phyloP scores from a whole-genome alignment of 1,284 basidiomycete species.

The Sporisorium graminicola region DNA sequence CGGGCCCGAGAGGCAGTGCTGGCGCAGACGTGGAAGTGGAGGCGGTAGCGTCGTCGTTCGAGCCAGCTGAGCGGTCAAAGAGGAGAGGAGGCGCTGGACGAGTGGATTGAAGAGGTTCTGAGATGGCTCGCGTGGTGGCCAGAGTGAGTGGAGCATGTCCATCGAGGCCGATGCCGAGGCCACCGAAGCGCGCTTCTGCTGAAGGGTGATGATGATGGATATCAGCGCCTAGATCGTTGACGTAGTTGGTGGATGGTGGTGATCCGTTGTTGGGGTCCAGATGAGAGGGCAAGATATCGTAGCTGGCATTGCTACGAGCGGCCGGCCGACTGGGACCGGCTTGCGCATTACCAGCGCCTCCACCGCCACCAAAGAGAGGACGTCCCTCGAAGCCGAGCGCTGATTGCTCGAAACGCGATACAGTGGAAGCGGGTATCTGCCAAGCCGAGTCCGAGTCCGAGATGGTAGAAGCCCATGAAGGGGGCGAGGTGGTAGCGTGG shows the following conservation, averaged over 20 bases:
- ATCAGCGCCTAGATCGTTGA: slow-evolving; percentile 31
- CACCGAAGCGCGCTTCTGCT: slow-evolving; percentile 23
- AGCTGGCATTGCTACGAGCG: slow-evolving; percentile 8
- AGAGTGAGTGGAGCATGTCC: slow-evolving; percentile 23
- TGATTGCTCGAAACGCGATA: slow-evolving; percentile 44
- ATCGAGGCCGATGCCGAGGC: slow-evolving; percentile 51
- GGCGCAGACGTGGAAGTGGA: background rate
- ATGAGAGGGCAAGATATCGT: slow-evolving; percentile 25
- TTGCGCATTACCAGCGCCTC: background rate
- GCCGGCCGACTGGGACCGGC: slow-evolving; percentile 13
- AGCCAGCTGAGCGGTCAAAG: slow-evolving; percentile 17
- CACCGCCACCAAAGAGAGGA: slow-evolving; percentile 22
- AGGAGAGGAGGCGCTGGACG: slow-evolving; percentile 17
- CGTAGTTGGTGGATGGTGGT: slow-evolving; percentile 49
- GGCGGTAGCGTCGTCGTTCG: background rate
- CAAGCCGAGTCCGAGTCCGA: slow-evolving; percentile 25
- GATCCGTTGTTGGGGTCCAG: slow-evolving; percentile 38
- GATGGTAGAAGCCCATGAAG: slow-evolving; percentile 11
- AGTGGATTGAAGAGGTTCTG: slow-evolving; percentile 5
- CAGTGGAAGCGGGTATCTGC: slow-evolving; percentile 25
- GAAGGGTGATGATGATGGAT: slow-evolving; percentile 9
- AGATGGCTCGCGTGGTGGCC: slow-evolving; percentile 4
- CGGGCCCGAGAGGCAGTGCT: slow-evolving; percentile 1
- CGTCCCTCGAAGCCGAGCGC: slow-evolving; percentile 47
- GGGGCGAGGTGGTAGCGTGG: slow-evolving; percentile 26